Evolutionary conservation across 2,329 filamentous ascomycete genomes (phyloP).

Genomic region (Teratosphaeria epicoccoides): DNA sequence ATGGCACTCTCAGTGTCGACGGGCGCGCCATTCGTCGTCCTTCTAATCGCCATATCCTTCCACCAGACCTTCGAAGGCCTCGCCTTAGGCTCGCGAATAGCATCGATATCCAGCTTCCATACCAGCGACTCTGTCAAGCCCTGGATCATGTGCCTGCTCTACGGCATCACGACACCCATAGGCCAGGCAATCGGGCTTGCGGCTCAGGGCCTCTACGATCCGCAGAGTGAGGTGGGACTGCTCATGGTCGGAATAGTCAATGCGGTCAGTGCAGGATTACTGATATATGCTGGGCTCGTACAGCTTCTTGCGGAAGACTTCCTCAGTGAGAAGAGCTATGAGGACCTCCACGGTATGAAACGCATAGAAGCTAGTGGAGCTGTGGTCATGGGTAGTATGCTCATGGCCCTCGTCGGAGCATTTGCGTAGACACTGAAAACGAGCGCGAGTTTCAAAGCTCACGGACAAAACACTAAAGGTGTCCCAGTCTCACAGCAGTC

Average conservation of each 20-base stretch:
- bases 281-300: slow-evolving; percentile 41
- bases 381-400: slow-evolving; percentile 47
- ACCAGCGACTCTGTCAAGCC: slow-evolving; percentile 62
- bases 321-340: slow-evolving; percentile 54
- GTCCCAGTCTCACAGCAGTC: too few species aligned
- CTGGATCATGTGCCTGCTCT: slow-evolving; percentile 56
- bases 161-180: slow-evolving; percentile 46
- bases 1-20: slow-evolving; percentile 62
- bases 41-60: slow-evolving; percentile 60
- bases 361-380: slow-evolving; percentile 52
- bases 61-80: slow-evolving; percentile 63
- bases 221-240: slow-evolving; percentile 36
- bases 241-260: slow-evolving; percentile 43
- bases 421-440: too few species aligned
- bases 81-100: slow-evolving; percentile 60
- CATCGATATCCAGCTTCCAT: slow-evolving; percentile 55
- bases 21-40: slow-evolving; percentile 52
- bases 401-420: slow-evolving; percentile 59
- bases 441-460: too few species aligned
- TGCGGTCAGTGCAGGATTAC: slow-evolving; percentile 37
- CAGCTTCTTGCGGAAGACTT: slow-evolving; percentile 43
- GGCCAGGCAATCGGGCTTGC: slow-evolving; percentile 41
- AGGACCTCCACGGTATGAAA: slow-evolving; percentile 45
- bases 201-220: slow-evolving; percentile 42
- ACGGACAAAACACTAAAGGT: too few species aligned